A percentile compares a stretch with the other conserved stretches of the same genome.
Conservation (phyloP, 2,329 filamentous ascomycete species). For the Hymenoscyphus infarciens region DNA sequence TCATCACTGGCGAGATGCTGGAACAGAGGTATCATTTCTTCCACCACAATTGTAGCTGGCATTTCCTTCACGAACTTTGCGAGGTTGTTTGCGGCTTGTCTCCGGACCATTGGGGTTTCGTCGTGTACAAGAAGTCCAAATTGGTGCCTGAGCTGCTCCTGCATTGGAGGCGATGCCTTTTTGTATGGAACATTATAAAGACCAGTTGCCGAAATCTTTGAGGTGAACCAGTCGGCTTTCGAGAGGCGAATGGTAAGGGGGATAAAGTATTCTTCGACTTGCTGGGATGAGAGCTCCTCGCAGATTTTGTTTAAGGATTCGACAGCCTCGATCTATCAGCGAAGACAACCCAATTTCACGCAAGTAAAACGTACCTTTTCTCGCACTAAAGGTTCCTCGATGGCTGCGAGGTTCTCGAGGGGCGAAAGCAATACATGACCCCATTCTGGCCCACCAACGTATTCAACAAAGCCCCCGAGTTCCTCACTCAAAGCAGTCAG, state of each 20-base stretch:
- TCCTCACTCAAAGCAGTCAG: constrained; percentile 96
- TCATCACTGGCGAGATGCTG: constrained; percentile 95
- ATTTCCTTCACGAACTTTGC: constrained; percentile 98
- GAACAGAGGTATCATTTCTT: constrained; percentile 99
- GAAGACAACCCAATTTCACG: background rate
- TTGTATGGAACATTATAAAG: constrained; percentile 92
- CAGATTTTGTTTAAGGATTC: constrained; percentile 99
- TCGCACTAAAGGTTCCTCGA: constrained; percentile 94
- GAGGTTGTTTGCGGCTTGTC: constrained; percentile 93
- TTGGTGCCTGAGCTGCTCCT: constrained; percentile 87
- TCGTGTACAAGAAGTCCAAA: constrained; percentile 94
- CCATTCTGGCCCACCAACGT: constrained; percentile 89
- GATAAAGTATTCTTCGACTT: constrained; percentile 97
- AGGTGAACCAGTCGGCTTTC: constrained; percentile 99
- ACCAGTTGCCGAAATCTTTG: constrained; percentile 95
- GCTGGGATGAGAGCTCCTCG: constrained; percentile 80
- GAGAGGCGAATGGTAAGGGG: constrained; percentile 92
- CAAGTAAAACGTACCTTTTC: constrained; percentile 70
- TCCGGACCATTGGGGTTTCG: constrained; percentile 97
- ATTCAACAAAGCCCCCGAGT: constrained; percentile 94
- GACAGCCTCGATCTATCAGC: constrained; percentile 64
- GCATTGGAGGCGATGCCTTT: constrained; percentile 81
- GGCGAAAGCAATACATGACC: constrained; percentile 96
- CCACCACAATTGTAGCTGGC: constrained; percentile 84
- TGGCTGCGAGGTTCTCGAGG: constrained; percentile 94